Conservation (phyloP, 208 protist species). For the Porcisia hertigi region DNA sequence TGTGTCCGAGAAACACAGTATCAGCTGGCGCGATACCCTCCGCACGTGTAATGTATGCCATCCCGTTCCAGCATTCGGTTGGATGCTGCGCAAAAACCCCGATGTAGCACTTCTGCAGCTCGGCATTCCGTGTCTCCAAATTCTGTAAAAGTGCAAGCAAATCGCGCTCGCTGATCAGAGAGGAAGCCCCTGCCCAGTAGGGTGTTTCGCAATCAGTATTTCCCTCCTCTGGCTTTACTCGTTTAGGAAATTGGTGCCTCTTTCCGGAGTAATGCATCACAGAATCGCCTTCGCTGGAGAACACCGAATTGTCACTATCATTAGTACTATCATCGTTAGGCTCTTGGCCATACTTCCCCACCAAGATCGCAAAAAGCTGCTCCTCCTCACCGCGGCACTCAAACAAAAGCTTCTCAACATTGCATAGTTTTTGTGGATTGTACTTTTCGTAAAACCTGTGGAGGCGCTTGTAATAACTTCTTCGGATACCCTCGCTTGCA, state of each 20-base stretch:
- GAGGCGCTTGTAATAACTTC: conserved; percentile 52
- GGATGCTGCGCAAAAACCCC: conserved; percentile 67
- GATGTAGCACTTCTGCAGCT: conserved; percentile 79
- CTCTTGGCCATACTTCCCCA: conserved; percentile 75
- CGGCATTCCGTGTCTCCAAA: conserved; percentile 55
- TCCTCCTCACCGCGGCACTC: conserved; percentile 66
- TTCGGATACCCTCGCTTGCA: conserved; percentile 25
- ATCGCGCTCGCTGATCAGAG: conserved; percentile 58
- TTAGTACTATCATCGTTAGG: conserved; percentile 21
- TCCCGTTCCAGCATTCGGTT: conserved; percentile 65
- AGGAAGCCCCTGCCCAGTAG: conserved; percentile 63
- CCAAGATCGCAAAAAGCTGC: conserved; percentile 74
- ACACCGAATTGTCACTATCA: conserved; percentile 29
- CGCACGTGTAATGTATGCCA: conserved; percentile 62
- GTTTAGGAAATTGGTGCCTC: conserved; percentile 56
- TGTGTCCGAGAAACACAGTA: conserved; percentile 67
- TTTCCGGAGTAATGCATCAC: conserved; percentile 62
- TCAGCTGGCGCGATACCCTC: conserved; percentile 42
- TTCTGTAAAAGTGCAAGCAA: conserved; percentile 55
- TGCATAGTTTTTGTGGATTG: conserved; percentile 66
- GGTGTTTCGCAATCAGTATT: conserved; percentile 82
- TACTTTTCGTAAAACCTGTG: conserved; percentile 75
- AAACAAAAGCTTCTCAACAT: conserved; percentile 49
- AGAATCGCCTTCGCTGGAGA: conserved; percentile 51
- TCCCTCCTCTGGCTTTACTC: conserved; percentile 60